A percentile compares a stretch with the other conserved stretches of the same genome.
phyloP scores from a whole-genome alignment of 192 early-diverging fungal species.

The Coemansia sp. region DNA sequence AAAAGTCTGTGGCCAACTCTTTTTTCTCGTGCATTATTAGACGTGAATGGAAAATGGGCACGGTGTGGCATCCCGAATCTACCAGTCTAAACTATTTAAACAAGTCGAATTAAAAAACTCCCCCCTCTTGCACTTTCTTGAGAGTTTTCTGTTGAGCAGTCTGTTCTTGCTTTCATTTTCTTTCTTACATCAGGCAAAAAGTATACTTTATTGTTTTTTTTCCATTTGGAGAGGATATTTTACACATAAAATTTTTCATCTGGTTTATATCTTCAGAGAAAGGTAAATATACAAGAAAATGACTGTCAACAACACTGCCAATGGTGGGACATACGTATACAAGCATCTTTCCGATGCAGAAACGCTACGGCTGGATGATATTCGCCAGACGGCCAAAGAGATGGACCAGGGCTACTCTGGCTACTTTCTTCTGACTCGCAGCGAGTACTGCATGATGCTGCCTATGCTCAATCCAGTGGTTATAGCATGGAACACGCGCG shows the following conservation, averaged over 20 bases:
- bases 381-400: conserved; percentile 16
- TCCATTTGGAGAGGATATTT: no score
- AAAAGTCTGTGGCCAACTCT: no score
- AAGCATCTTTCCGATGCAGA: conserved; percentile 29
- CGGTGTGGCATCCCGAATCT: no score
- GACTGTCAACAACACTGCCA: neutral
- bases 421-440: conserved; percentile 24
- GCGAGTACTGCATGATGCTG: conserved; percentile 41
- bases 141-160: no score
- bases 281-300: neutral
- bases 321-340: conserved; percentile 20
- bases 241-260: neutral
- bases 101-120: no score
- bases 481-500: conserved; percentile 31
- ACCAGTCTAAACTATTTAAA: no score
- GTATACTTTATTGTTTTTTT: no score
- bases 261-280: neutral
- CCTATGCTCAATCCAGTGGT: conserved; percentile 43
- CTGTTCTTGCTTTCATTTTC: no score
- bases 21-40: no score
- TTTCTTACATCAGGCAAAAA: no score
- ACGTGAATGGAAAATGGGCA: no score
- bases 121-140: no score
- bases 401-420: conserved; percentile 32
- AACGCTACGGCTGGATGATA: conserved; percentile 12